Base-by-base conservation (phyloP, 148 eudicot genomes). In the Vaccinium macrocarpon region DNA sequence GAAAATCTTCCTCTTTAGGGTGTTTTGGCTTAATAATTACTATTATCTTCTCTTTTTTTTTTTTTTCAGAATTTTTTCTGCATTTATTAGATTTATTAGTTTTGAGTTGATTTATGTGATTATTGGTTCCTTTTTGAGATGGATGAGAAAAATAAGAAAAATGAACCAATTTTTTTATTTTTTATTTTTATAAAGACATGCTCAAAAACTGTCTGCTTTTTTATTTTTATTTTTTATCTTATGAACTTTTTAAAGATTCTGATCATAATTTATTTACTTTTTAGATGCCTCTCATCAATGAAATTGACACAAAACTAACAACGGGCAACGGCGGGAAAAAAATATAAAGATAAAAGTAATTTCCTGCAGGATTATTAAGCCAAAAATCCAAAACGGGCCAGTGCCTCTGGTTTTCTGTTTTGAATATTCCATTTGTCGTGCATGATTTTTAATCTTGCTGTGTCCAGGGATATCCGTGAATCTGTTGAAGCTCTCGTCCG, bases 401-500 rank as follows among this genome's bases (percentile, higher is more conserved):
- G 73, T 3, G 8, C 74, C 29, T 49, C 16, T 55, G 75, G 21
- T 81, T 55, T 29, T 75, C 32, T 49, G 52, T 25, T 25, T 23
- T 19, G 84, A 56, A 16, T 64, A 23, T 66, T 49, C 62, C 57
- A 77, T 25, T 68, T 81, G 38, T 38, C 6, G 73, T 81, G 56
- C 18, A 64, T 81, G 49, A 5, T 15, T 79, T 82, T 21, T 49
- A 55, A 19, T 82, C 53, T 82, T 84, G 78, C 64, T 78, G 87
- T 89, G 86, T 35, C 81, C 89, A 95, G 98, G 92, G 96, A 92
- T 64, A 92, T 97, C 82, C 95, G 87, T 83, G 89, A 91, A 62
- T 91, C 98, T 82, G 91, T 91, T 82, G 93, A 93, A 86, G 87
- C 86, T 79, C 99, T 97, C 62, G 91, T 56, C 76, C 93, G 92